Base-by-base conservation (phyloP, 1,284 basidiomycete genomes). In the Stereum hirsutum region DNA sequence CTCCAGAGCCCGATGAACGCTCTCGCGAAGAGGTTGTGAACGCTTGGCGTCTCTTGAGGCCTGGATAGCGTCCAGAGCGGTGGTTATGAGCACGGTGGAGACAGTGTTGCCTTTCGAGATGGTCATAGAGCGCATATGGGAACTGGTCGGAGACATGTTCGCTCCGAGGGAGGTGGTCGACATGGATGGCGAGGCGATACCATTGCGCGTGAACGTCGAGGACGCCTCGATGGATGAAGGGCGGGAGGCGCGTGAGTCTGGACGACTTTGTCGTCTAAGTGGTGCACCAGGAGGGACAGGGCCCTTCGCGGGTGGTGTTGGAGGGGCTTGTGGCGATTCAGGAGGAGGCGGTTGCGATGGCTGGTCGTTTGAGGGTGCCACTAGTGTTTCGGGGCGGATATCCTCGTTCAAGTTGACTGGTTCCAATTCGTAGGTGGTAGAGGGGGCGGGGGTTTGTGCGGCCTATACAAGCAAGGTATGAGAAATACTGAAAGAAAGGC, bases 21-120 rank as follows among this genome's bases (percentile, higher is more conserved):
- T 88, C 25, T 92, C 89, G 21, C 78, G 79, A 45, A 97, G 74
- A n/a, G 83, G 78, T 10, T 72, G 61, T 1, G 84, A 90, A 32
- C 88, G 81, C 54, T 84, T 91, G 5, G 92, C 93, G 57, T 98
- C 94, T 57, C 87, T 89, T 0, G 91, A 93, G 12, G 82, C 72
- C 35, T 85, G 78, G 57, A 98, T 93, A 2, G 79, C 78, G 56
- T 96, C 90, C 46, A 97, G 67, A 1, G 94, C 91, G 7, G 89
- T 85, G 4, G 86, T 81, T 56, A 98, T 85, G 38, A 89, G 69
- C 28, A 89, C 82, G 20, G 79, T 72, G 4, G 86, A 89, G 25
- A 89, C 81, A 6, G 73, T 80, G 52, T 75, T 73, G 7, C 85
- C 83, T 55, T 70, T 75, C 7, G 81, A 78, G 41, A 86, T 74